Base-by-base conservation (phyloP, 257 asterid genomes). In the Solanum tarijense region DNA sequence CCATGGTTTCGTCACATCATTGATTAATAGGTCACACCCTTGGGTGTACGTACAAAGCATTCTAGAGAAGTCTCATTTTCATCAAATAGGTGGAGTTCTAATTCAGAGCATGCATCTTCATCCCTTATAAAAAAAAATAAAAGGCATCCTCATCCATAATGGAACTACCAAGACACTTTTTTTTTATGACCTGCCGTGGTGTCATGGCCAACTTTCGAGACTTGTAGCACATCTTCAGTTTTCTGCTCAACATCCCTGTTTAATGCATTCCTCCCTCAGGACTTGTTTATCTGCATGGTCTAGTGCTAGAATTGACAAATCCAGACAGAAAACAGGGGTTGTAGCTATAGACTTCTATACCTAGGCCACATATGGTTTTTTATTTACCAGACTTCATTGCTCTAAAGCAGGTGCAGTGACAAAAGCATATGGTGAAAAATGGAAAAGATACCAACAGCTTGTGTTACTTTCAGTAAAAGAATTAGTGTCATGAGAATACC, bases 401-500 rank as follows among this genome's bases (percentile, higher is more conserved):
- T 29, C 25, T 79, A 29, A 79, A 43, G 38, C 66, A 14, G 36
- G 65, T 16, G 38, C 84, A 43, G 23, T 27, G 38, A 79, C 25
- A 74, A 74, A 73, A 74, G 81, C 81, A 32, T 16, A 25, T 43
- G 29, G 48, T 43, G 11, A 43, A 79, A 43, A 36, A 14, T 13
- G 85, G 38, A 43, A 23, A 76, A 43, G 66, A 43, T 14, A 43
- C 85, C 62, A 43, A 25, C 66, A 27, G 85, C 14, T 79, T 43
- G 41, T 18, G 31, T 31, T 46, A 27, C 69, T 46, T 48, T 11
- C 4, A 20, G 62, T 29, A 46, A 29, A 81, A 29, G 39, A 81
- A 46, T 16, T n/a, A 25, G 27, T 46, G 68, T 81, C 68, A 18
- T 29, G 75, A 74, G 85, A 87, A 87, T 91, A 97, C 99, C 99